Evolutionary conservation across 2,329 filamentous ascomycete genomes (phyloP).

Genomic region (Sclerotiophoma versabilis): DNA sequence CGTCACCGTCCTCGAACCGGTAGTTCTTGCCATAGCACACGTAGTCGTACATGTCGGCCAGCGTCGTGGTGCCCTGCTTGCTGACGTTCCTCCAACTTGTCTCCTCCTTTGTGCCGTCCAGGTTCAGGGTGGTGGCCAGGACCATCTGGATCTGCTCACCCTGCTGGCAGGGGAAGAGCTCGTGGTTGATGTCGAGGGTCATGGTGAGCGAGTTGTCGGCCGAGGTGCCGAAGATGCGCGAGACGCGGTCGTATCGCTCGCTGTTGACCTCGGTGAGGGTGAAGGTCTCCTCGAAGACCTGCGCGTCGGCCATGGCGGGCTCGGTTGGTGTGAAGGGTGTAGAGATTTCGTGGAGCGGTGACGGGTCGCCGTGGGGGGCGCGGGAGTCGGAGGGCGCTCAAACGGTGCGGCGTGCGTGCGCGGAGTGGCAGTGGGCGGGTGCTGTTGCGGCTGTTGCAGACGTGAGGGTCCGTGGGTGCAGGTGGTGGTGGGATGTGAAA

Average conservation of each 20-base stretch:
- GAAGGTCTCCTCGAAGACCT: conserved; percentile 94
- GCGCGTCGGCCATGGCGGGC: conserved; percentile 75
- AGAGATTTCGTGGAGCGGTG: conserved; percentile 5
- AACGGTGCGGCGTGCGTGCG: not conserved
- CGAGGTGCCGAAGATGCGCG: conserved; percentile 80
- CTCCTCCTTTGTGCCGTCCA: conserved; percentile 74
- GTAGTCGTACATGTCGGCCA: conserved; percentile 85
- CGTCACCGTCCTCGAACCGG: conserved; percentile 83
- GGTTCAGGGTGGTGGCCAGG: conserved; percentile 81
- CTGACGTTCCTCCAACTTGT: conserved; percentile 70
- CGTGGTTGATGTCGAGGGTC: conserved; percentile 90
- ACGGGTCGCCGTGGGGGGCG: not conserved
- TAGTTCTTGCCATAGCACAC: conserved; percentile 90
- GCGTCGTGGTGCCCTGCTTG: conserved; percentile 59
- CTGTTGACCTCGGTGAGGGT: conserved; percentile 79
- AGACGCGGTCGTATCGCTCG: conserved; percentile 93
- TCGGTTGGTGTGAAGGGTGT: not conserved
- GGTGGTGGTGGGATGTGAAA: conserved; percentile 27
- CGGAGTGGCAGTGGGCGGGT: not conserved
- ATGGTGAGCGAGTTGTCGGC: conserved; percentile 79
- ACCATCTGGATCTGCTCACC: conserved; percentile 82
- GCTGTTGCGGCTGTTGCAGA: not conserved
- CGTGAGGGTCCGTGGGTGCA: not conserved
- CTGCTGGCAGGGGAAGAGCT: conserved; percentile 79
- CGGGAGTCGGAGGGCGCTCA: not conserved